Base-by-base conservation (phyloP, 306 rosid genomes). In the Begonia loranthoides region DNA sequence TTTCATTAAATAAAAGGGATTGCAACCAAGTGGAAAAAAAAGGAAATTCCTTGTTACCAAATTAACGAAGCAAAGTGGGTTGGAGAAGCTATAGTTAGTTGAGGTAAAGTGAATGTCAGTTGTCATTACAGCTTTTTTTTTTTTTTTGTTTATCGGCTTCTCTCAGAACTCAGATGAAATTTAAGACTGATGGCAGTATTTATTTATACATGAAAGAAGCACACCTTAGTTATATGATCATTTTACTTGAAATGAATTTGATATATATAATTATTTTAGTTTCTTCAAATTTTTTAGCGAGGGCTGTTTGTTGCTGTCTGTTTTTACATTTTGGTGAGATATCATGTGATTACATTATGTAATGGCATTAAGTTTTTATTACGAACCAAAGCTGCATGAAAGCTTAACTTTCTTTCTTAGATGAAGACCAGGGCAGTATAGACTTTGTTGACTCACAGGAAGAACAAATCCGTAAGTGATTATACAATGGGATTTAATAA, bases 31-130 rank as follows among this genome's bases (percentile, higher is more conserved):
- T 54, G 52, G 21, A 16, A 12, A 45, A 58, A 53, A 58, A 53
- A 70, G 70, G 50, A 70, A 55, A 60, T 52, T 60, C 62, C 67
- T 62, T 51, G 12, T 63, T 45, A 49, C 64, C 14, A 46, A 60
- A 66, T 57, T 54, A 41, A 54, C 47, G 41, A 69, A 38, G 61
- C 60, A 40, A 55, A 55, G 40, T 60, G 28, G 48, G 12, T 41
- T 45, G 24, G 71, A 40, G 64, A 41, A 65, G 73, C 45, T 58
- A 54, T 65, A 63, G 53, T 49, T 51, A 63, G 64, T 57, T 51
- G 55, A 45, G 69, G 34, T 66, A 60, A 54, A 62, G 70, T 52
- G 55, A 11, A 10, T 10, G 47, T 11, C 47, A 4, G 47, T 43
- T 43, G 3, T 9, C 5, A 12, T 43, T 43, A n/a, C 47, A 10